Base-by-base conservation (phyloP, 1,139 yeast genomes). In the Protomyces lactucae-debilis region DNA sequence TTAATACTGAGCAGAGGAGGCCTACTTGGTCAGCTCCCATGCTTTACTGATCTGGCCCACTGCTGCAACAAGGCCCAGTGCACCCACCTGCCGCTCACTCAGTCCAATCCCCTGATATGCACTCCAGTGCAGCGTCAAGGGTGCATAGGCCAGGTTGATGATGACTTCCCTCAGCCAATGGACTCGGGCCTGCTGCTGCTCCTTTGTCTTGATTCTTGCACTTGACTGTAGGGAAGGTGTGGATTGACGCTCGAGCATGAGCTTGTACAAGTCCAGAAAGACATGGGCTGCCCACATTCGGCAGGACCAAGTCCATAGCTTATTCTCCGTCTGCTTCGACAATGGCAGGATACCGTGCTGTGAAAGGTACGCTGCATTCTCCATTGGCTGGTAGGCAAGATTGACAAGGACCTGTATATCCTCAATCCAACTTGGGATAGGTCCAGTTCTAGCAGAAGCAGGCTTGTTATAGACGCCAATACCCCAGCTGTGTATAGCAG, bases 51-150 rank as follows among this genome's bases (percentile, higher is more conserved):
- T 36, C 56, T 61, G 65, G 5, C 65, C 65, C 6, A 61, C 21
- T 6, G 65, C 74, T 6, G 80, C 80, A 25, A 73, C 64, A 2
- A 79, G 71, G 5, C 81, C 81, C 52, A 78, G 68, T 36, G 73
- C 65, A 1, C 81, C 81, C 3, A 78, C 79, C 21, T 48, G 61
- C 8, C 60, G 54, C 37, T 61, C 61, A 28, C 69, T 68, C 55
- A 71, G 67, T 32, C 75, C 76, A 46, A 77, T 66, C 0, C 81
- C 81, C 3, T 64, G 67, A 64, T 73, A 74, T n/a, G 76, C 68
- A 3, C 80, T 76, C 81, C 81, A 78, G 68, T 78, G 81, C 52
- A 76, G 69, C 1, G 81, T 76, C 61, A 78, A 68, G 3, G 81
- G 81, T 48, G 76, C 71, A 73, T 78, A 78, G 16, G 77, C 76